These are phyloP conservation scores for Hypoxylon perforatum DNA, from an alignment of 495 filamentous ascomycete genomes.

Conservation along the genomic window DNA sequence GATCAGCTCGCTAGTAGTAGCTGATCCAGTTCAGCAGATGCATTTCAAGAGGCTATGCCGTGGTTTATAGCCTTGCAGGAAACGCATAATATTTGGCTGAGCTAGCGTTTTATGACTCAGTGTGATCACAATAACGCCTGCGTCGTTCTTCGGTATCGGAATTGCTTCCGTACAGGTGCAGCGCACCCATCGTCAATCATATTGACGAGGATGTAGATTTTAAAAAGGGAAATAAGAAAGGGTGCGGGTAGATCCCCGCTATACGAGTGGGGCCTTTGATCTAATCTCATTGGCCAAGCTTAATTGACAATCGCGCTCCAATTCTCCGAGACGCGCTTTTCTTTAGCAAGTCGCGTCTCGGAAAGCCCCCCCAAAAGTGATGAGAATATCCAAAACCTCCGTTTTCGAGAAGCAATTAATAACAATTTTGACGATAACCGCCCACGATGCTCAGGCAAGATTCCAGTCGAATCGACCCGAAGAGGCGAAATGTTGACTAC, in stretches of 20 bases:
- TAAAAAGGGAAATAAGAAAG: no score
- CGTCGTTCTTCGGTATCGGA: no score
- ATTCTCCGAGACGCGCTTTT: slow-evolving; percentile 26
- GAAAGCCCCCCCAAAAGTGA: slow-evolving; percentile 11
- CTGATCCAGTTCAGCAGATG: not conserved
- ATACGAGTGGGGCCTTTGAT: not conserved
- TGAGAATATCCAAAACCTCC: slow-evolving; percentile 18
- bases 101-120: not conserved
- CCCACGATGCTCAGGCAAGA: slow-evolving; percentile 78
- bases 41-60: no score
- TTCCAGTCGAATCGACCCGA: slow-evolving; percentile 79
- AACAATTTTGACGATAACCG: slow-evolving; percentile 1
- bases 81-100: slow-evolving; percentile 1
- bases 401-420: not conserved
- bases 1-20: slow-evolving; percentile 11
- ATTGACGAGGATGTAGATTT: no score
- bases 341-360: slow-evolving; percentile 28
- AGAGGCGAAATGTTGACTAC: slow-evolving; percentile 79
- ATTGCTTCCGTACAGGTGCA: no score
- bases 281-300: slow-evolving; percentile 22
- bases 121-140: no score
- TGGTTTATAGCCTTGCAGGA: no score
- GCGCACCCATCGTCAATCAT: no score
- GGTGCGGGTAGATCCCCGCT: not conserved
- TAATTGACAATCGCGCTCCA: slow-evolving; percentile 40